Evolutionary conservation across 1,284 basidiomycete species (phyloP), one percentile per base, ranked within the genome.

Genomic region (Ganoderma resinaceum): DNA sequence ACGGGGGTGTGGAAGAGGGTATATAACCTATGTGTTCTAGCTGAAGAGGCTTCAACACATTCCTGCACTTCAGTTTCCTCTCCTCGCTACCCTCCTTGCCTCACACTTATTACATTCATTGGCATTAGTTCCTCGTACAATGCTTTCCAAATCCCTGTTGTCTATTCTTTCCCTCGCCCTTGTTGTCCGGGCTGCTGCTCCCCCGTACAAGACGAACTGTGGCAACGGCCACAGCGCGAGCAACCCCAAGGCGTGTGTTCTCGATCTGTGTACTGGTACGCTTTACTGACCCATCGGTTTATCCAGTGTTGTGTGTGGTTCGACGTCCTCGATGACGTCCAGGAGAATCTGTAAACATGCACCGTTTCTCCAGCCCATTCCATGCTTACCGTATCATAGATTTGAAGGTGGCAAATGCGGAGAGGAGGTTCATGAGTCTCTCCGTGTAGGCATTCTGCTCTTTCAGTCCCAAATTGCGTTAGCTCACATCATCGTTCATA

Each of bases 191-290:
- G 46, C 46, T 2, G 68, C 68, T 7, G 70, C 66, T 18, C 63
- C 72, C 16, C 62, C 73, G 33, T 60, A 68, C 49, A 66, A 63
- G 64, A 70, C 69, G 6, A 53, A 68, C 33, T 75, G 74, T 63
- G 67, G 72, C 63, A 72, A 72, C 62, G 74, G 73, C 14, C 63
- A 78, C 55, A 76, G 72, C 2, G 80, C 79, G 20, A 74, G 77
- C 4, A 79, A 82, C 63, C 77, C 67, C 29, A 80, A 80, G 70
- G 67, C 68, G 20, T 35, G 64, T 37, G 26, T 14, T 1, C 6
- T 55, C 29, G 29, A 9, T 33, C 14, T 18, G 18, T 11, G 26
- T 16, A 8, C 3, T 4, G 5, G 23, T n/a, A 5, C 5, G 14
- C 1, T 18, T 26, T 2, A 12, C n/a, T 31, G 29, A 33, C 62